A percentile compares a stretch with the other conserved stretches of the same genome.
Conservation (phyloP, 2,329 filamentous ascomycete genomes). For the Tolypocladium inflatum region DNA sequence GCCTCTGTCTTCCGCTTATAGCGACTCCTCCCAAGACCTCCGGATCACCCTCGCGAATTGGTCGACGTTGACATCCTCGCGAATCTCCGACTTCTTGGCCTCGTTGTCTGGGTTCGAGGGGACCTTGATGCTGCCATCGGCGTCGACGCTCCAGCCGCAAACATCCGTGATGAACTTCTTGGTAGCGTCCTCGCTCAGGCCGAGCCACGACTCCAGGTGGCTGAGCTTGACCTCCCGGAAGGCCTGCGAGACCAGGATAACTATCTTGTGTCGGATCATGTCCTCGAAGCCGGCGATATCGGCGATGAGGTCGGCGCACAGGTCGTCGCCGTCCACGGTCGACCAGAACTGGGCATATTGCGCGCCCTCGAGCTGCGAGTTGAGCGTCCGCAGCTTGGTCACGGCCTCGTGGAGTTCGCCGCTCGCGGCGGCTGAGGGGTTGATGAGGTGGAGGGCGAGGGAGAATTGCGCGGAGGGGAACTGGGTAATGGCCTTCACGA, state of each 20-base stretch:
- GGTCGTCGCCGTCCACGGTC: constrained; percentile 83
- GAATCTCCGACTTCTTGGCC: constrained; percentile 88
- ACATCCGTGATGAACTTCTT: constrained; percentile 76
- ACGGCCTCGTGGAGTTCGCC: constrained; percentile 83
- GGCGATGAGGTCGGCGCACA: constrained; percentile 90
- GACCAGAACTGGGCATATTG: constrained; percentile 92
- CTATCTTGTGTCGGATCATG: constrained; percentile 81
- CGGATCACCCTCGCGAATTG: constrained; percentile 74
- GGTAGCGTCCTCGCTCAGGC: constrained; percentile 57
- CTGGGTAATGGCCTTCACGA: constrained; percentile 94
- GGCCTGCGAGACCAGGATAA: constrained; percentile 72
- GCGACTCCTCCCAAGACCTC: constrained; percentile 70
- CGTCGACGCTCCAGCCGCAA: constrained; percentile 76
- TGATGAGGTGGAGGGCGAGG: constrained; percentile 87
- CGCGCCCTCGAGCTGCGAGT: constrained; percentile 78
- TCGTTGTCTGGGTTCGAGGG: constrained; percentile 96
- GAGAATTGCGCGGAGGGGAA: constrained; percentile 95
- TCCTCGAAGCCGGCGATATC: constrained; percentile 96
- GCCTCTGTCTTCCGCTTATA: constrained; percentile 10
- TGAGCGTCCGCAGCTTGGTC: constrained; percentile 74
- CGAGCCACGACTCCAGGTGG: constrained; percentile 67
- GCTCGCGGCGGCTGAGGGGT: constrained; percentile 58
- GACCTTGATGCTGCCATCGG: constrained; percentile 57
- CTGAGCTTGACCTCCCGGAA: constrained; percentile 63
- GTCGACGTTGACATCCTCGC: constrained; percentile 89